Evolutionary conservation across 78 protist species (phyloP), one percentile per base, ranked within the genome.

Genomic region (Cyanophora paradoxa): DNA sequence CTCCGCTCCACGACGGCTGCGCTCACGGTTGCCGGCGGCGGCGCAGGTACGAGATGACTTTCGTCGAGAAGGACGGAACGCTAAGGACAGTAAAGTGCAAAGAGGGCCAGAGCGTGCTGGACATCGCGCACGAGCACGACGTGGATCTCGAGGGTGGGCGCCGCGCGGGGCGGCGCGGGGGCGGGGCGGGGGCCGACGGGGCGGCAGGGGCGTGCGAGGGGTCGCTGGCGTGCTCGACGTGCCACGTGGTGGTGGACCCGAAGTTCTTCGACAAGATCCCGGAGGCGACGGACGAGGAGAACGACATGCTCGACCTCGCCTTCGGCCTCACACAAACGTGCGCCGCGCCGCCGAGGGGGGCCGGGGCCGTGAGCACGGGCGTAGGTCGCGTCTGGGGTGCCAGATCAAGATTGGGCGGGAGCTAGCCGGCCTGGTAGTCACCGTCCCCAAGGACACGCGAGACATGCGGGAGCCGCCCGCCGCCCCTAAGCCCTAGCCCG

Each of bases 221-320:
- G 17, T 89, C 94, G 20, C 76, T 87, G 16, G 96, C 96, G 17
- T 92, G 96, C 70, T 92, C 96, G 17, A 92, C 96, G 20, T 92
- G 96, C 68, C 96, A 92, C 52, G 86, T 86, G n/a, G 61, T 81
- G 54, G 77, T 89, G 14, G 77, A 83, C 33, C 57, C 65, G n/a
- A 77, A 58, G 41, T n/a, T 34, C 67, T 87, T 76, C 48, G 81
- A 89, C 61, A 52, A 20, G n/a, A 81, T 92, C 24, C 86, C 83
- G 8, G 83, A 77, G 81, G 81, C 94, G 4, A 52, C 77, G 20
- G 96, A 92, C 30, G 93, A 89, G 28, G 93, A 92, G 41, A 81
- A 82, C 44, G 96, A 92, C 85, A 92, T 92, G 96, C 76, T 92
- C 57, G 96, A 92, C 73, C 40, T 92, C 28, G 96, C 96, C 3